Base-by-base conservation (phyloP, 1,284 basidiomycete species). In the Naganishia liquefaciens region DNA sequence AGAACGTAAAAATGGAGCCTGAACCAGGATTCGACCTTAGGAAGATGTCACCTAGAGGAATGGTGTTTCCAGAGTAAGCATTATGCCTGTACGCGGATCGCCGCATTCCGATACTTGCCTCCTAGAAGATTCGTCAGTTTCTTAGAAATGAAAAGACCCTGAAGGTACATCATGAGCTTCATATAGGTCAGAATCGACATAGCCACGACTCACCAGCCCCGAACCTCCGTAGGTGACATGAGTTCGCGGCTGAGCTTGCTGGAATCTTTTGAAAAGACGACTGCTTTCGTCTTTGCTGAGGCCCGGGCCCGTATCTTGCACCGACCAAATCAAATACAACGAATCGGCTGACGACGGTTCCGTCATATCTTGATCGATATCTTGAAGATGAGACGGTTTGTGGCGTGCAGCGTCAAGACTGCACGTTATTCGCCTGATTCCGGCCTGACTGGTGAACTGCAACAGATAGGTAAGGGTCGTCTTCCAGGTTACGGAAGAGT, bases 201-300 rank as follows among this genome's bases (percentile, higher is more conserved):
- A 40, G 21, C 33, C 33, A 47, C 6, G 33, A 62, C 68, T 62
- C 28, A 68, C 68, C 27, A 70, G 40, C 37, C 71, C 70, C 46
- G 62, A 68, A 28, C 70, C 72, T n/a, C 72, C 72, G 55, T 71
- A 73, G 3, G 70, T 69, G 9, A 72, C 65, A 44, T 72, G 71
- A 7, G 72, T 73, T 23, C 63, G 55, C 13, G 68, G 64, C 27
- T 68, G 68, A 2, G 69, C 71, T 58, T 72, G 72, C 37, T 65
- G 65, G 65, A 72, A 72, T 7, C 72, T 65, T 57, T 71, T 67
- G 58, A 73, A 73, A 46, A 73, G 54, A 23, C 68, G 43, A 13
- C 63, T 58, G 27, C 67, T 67, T 46, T 73, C 70, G 17, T 64
- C 68, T 21, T 65, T 58, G 13, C 50, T 66, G 28, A 73, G 62